Percentiles rank a stretch among this genome's conserved stretches.
phyloP scores from a whole-genome alignment of 2,329 filamentous ascomycete genomes.

The Fonsecaea pedrosoi region DNA sequence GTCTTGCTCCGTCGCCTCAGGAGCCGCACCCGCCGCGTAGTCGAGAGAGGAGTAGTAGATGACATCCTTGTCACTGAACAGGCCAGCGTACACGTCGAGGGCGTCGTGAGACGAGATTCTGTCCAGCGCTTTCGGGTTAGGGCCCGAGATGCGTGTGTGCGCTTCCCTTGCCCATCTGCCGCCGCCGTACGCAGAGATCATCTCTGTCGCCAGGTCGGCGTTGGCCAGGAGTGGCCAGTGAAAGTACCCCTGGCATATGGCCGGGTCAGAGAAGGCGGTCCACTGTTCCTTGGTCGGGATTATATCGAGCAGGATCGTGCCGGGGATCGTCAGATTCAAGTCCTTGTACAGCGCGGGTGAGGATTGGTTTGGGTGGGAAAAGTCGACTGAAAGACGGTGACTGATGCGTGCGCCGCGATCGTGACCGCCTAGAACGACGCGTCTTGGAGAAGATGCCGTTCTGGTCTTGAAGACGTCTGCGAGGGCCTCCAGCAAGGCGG shows the following conservation, averaged over 20 bases:
- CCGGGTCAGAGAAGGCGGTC: conserved; percentile 49
- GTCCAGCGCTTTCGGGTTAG: conserved; percentile 31
- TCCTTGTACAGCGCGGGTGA: conserved; percentile 20
- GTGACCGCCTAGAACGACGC: conserved; percentile 57
- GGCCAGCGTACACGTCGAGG: conserved; percentile 52
- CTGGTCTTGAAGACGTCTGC: conserved; percentile 43
- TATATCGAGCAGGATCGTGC: conserved; percentile 57
- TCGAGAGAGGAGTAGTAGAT: conserved; percentile 56
- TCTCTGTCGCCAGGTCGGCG: conserved; percentile 50
- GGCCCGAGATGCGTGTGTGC: conserved; percentile 45
- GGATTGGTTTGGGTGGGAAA: conserved; percentile 32
- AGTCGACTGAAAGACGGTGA: conserved; percentile 57
- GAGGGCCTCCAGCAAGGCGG: conserved; percentile 52
- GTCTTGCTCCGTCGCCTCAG: conserved; percentile 53
- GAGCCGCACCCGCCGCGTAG: conserved; percentile 53
- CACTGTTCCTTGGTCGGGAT: conserved; percentile 58
- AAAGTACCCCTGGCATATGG: conserved; percentile 50
- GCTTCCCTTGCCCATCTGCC: conserved; percentile 47
- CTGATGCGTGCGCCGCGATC: conserved; percentile 59
- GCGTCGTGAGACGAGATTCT: conserved; percentile 46
- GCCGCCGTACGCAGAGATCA: conserved; percentile 54
- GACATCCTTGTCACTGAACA: conserved; percentile 53
- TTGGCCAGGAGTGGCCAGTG: conserved; percentile 62
- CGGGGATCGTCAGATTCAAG: conserved; percentile 47
- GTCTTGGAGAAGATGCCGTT: conserved; percentile 37